Conservation (phyloP, 1,139 yeast species). For the Lodderomyces theae region DNA sequence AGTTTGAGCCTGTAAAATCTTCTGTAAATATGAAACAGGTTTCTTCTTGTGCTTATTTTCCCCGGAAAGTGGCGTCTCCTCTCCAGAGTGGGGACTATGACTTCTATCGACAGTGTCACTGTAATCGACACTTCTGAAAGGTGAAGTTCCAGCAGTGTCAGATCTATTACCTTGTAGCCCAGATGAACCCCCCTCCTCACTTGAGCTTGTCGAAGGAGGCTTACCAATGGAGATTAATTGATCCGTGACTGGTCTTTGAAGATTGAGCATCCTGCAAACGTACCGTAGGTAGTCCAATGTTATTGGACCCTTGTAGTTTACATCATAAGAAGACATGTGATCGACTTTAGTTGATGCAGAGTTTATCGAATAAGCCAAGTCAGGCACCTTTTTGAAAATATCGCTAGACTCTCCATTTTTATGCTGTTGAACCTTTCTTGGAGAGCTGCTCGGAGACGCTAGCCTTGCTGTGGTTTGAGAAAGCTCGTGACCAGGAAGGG, state of each 20-base stretch:
- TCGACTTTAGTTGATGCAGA: too few relatives aligned
- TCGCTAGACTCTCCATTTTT: not conserved
- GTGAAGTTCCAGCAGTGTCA: not conserved
- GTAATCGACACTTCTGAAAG: not conserved
- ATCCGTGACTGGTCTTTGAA: not conserved
- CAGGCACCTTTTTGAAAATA: not conserved
- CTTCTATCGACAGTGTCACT: not conserved
- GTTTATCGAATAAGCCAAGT: not conserved
- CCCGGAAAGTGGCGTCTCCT: not conserved
- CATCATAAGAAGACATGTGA: too few relatives aligned
- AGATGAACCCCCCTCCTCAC: not conserved
- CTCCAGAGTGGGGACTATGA: not conserved
- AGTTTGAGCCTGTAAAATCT: constrained; percentile 11
- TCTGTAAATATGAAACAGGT: constrained; percentile 30
- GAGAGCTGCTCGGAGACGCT: not conserved
- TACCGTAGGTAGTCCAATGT: constrained; percentile 38
- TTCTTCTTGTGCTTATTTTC: not conserved
- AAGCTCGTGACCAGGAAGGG: not conserved
- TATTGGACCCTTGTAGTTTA: constrained; percentile 38
- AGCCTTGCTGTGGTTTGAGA: not conserved
- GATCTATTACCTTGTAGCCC: not conserved
- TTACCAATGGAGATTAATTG: not conserved
- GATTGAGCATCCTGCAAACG: constrained; percentile 31
- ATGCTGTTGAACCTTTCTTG: not conserved
- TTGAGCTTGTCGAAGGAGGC: not conserved